phyloP scores from a whole-genome alignment of 2,329 filamentous ascomycete species.

The Colletotrichum cuscutae region DNA sequence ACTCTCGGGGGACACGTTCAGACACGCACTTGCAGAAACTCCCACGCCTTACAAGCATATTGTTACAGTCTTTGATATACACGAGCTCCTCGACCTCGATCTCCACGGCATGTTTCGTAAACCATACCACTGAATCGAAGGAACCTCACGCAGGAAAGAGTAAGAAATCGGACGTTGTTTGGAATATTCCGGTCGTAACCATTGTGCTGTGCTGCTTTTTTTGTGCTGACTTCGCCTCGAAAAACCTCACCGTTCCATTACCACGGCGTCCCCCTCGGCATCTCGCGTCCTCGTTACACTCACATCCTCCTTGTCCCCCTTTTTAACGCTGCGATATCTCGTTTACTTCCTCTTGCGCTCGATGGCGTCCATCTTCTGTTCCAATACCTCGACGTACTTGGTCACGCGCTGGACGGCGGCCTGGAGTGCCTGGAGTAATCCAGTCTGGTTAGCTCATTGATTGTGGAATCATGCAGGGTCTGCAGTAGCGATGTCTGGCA shows the following conservation, averaged over 20 bases:
- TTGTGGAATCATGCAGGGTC: neutral
- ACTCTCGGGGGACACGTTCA: neutral
- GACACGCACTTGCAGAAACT: neutral
- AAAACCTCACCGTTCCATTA: constrained; percentile 5
- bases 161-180: neutral
- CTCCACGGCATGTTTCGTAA: neutral
- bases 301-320: neutral
- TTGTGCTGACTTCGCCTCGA: constrained; percentile 25
- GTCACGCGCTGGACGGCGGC: constrained; percentile 87
- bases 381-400: constrained; percentile 82
- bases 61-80: neutral
- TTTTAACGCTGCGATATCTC: neutral
- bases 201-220: constrained; percentile 26
- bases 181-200: constrained; percentile 12
- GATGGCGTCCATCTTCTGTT: constrained; percentile 78
- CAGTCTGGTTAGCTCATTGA: constrained; percentile 6
- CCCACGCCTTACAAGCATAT: neutral
- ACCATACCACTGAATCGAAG: neutral
- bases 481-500: neutral
- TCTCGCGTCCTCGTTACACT: neutral
- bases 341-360: constrained; percentile 74
- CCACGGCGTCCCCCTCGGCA: neutral
- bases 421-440: constrained; percentile 76
- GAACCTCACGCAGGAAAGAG: neutral
- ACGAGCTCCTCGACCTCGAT: neutral